Evolutionary conservation across 192 early-diverging fungal genomes (phyloP).

Genomic region (Dissophora ornata): DNA sequence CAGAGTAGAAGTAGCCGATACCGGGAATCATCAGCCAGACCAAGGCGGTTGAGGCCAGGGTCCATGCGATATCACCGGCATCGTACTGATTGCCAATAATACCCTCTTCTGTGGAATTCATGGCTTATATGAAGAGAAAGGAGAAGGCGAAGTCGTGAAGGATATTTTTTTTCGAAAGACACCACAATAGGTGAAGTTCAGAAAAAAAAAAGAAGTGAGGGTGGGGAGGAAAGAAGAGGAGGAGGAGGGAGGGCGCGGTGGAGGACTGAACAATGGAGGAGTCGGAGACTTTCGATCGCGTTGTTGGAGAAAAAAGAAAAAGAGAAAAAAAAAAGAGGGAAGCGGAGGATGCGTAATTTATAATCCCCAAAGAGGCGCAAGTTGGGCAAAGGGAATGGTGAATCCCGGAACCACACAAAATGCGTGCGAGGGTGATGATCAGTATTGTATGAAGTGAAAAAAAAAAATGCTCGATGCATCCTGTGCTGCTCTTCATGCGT

Average conservation of each 20-base stretch:
- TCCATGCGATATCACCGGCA: constrained; percentile 73
- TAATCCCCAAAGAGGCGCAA: neutral
- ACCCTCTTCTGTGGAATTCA: constrained; percentile 27
- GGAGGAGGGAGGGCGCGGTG: no score
- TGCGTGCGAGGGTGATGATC: no score
- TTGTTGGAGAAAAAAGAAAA: constrained; percentile 13
- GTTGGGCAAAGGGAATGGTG: no score
- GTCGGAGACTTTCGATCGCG: constrained; percentile 1
- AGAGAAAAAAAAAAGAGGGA: neutral
- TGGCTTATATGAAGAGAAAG: constrained; percentile 4
- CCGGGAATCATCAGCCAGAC: constrained; percentile 97
- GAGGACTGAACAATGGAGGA: constrained; percentile 11
- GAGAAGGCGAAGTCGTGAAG: neutral
- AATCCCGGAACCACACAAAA: no score
- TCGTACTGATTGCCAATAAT: constrained; percentile 31
- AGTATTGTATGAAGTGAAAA: no score
- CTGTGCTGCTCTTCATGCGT: no score
- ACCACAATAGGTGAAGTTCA: constrained; percentile 8
- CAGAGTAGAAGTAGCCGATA: constrained; percentile 96
- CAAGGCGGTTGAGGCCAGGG: constrained; percentile 77
- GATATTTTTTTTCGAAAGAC: no score
- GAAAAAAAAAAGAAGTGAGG: no score
- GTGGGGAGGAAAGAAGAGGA: neutral
- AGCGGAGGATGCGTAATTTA: constrained; percentile 3
- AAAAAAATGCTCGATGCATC: no score